phyloP scores from a whole-genome alignment of 768 basidiomycete genomes.

The Tremella fuciformis region DNA sequence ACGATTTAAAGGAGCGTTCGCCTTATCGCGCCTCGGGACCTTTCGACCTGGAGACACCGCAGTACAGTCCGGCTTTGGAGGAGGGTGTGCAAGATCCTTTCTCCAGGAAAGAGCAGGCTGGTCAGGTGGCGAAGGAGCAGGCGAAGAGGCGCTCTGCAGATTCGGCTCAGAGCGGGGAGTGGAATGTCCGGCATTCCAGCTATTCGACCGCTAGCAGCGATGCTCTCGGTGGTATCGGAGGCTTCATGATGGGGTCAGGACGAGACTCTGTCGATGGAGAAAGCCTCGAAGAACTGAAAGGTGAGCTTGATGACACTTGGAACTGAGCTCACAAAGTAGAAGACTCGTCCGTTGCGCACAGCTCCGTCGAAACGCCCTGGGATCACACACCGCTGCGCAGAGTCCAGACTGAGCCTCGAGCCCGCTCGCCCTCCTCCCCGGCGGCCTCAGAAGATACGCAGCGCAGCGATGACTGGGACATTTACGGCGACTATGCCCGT shows the following conservation, averaged over 20 bases:
- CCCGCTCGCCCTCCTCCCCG: not conserved
- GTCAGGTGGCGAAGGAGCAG: slow-evolving; percentile 6
- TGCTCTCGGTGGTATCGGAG: slow-evolving; percentile 42
- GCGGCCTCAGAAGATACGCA: slow-evolving; percentile 14
- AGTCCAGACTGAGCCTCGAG: not conserved
- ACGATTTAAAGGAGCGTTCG: not conserved
- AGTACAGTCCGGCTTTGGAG: slow-evolving; percentile 24
- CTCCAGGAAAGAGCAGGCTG: not conserved
- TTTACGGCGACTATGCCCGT: slow-evolving; percentile 44
- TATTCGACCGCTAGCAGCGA: slow-evolving; percentile 32
- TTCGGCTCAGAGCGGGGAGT: not conserved
- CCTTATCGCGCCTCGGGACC: slow-evolving; percentile 32
- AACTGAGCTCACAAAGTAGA: slow-evolving; percentile 6
- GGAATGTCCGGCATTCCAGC: slow-evolving; percentile 23
- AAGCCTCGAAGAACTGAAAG: slow-evolving; percentile 18
- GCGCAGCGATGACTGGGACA: slow-evolving; percentile 39
- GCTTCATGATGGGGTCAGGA: slow-evolving; percentile 43
- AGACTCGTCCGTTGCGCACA: slow-evolving; percentile 17
- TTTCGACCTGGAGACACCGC: slow-evolving; percentile 42
- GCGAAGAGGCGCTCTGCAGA: not conserved
- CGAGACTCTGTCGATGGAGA: slow-evolving; percentile 9
- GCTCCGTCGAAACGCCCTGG: slow-evolving; percentile 18
- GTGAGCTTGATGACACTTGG: slow-evolving; percentile 7
- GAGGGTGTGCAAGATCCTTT: not conserved
- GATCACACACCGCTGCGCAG: slow-evolving; percentile 4